Conservation (phyloP, 495 filamentous ascomycete genomes). For the Aspergillus hancockii region DNA sequence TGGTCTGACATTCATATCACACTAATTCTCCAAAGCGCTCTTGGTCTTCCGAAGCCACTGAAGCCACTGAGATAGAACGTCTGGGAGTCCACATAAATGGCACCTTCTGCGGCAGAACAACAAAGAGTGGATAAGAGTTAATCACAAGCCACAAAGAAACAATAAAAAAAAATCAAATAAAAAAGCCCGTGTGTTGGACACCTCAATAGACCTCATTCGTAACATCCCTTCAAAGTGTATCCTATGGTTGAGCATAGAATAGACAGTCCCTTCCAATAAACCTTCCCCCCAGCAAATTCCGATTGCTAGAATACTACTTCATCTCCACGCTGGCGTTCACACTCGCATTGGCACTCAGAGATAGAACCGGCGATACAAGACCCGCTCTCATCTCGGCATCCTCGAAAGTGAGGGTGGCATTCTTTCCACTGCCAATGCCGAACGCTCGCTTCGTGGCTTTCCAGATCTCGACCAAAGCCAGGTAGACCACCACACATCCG, state of each 20-base stretch:
- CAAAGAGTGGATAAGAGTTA: neutral
- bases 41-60: no score
- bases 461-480: constrained; percentile 66
- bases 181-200: constrained; percentile 9
- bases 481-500: constrained; percentile 60
- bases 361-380: constrained; percentile 22
- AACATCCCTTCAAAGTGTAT: neutral
- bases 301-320: constrained; percentile 22
- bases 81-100: no score
- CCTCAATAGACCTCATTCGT: neutral
- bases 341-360: constrained; percentile 36
- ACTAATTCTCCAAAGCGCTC: no score
- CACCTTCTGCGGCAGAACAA: no score
- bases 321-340: constrained; percentile 38
- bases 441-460: constrained; percentile 60
- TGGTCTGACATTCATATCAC: no score
- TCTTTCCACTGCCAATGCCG: constrained; percentile 38
- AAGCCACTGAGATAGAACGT: no score
- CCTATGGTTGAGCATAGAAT: constrained; percentile 17
- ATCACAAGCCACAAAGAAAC: neutral
- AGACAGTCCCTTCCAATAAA: neutral
- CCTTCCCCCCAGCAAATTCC: neutral
- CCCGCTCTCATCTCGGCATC: constrained; percentile 37
- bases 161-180: neutral
- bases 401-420: constrained; percentile 31